phyloP scores from a whole-genome alignment of 139 green algal genomes.

The Tetratostichococcus sp. region DNA sequence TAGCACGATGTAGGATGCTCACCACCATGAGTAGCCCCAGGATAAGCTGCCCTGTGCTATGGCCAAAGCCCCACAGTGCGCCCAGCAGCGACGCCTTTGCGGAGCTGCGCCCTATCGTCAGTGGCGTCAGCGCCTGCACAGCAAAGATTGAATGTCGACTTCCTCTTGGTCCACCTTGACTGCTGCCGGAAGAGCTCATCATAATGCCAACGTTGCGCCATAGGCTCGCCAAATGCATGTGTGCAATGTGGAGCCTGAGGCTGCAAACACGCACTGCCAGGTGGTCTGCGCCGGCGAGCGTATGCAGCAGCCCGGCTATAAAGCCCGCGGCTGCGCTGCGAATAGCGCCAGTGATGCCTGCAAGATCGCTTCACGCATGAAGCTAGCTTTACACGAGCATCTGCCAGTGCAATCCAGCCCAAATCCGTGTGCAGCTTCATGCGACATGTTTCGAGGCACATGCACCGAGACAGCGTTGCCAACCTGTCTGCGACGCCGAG shows the following conservation, averaged over 20 bases:
- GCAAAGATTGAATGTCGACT: neutral
- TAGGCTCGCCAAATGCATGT: too few species aligned
- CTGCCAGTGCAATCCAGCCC: neutral
- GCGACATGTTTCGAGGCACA: neutral
- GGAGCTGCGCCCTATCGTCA: slow-evolving; percentile 86
- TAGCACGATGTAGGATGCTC: slow-evolving; percentile 21
- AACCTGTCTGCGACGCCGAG: neutral
- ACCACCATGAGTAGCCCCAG: slow-evolving; percentile 89
- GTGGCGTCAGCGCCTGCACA: slow-evolving; percentile 80
- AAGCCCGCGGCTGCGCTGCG: slow-evolving; percentile 77
- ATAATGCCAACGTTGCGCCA: too few species aligned
- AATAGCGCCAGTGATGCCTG: neutral
- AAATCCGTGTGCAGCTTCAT: neutral
- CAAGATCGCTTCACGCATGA: too few species aligned
- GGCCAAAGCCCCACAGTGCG: slow-evolving; percentile 95
- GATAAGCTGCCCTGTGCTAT: slow-evolving; percentile 95
- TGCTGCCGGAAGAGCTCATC: too few species aligned
- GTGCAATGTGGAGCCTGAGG: neutral
- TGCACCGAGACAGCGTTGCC: neutral
- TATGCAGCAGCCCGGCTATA: slow-evolving; percentile 91
- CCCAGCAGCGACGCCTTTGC: slow-evolving; percentile 75
- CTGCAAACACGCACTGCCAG: slow-evolving; percentile 57
- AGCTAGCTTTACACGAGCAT: too few species aligned
- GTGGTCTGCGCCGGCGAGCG: slow-evolving; percentile 94
- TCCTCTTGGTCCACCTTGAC: too few species aligned